phyloP scores from a whole-genome alignment of 257 asterid genomes.

The Rehmannia glutinosa region DNA sequence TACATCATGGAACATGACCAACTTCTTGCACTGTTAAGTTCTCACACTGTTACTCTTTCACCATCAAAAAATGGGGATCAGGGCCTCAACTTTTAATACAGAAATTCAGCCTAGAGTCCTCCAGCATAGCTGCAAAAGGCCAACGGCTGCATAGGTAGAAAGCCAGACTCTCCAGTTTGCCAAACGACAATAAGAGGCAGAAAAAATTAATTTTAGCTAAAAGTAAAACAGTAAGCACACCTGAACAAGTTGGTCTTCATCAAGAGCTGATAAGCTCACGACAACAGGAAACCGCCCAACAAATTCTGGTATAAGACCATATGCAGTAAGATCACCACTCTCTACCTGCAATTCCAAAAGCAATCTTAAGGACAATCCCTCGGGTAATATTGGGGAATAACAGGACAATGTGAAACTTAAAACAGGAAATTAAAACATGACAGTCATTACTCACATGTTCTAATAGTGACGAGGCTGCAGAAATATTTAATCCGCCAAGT shows the following conservation, averaged over 20 bases:
- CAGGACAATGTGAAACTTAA: background rate
- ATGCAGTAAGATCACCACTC: conserved; percentile 81
- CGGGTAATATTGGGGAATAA: conserved; percentile 4
- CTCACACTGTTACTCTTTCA: background rate
- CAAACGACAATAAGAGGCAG: background rate
- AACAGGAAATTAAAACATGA: background rate
- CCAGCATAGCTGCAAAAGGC: too few species aligned
- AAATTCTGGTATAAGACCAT: conserved; percentile 95
- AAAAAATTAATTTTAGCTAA: background rate
- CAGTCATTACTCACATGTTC: conserved; percentile 54
- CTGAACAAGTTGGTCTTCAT: conserved; percentile 88
- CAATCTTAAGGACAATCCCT: conserved; percentile 17
- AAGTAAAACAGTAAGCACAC: conserved; percentile 35
- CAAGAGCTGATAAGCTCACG: conserved; percentile 77
- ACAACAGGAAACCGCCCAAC: conserved; percentile 89
- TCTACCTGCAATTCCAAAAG: conserved; percentile 60
- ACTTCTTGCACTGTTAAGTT: too few species aligned
- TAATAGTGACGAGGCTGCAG: conserved; percentile 68
- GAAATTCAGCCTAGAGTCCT: too few species aligned
- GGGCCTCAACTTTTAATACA: background rate
- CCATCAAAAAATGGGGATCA: too few species aligned
- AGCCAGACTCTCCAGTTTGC: background rate
- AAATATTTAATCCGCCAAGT: conserved; percentile 49
- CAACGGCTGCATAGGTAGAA: background rate
- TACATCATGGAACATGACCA: too few species aligned